Percentiles rank a stretch among this genome's conserved stretches.
Evolutionary conservation across 495 filamentous ascomycete genomes (phyloP).

Genomic region (Lasiosphaeris hirsuta): DNA sequence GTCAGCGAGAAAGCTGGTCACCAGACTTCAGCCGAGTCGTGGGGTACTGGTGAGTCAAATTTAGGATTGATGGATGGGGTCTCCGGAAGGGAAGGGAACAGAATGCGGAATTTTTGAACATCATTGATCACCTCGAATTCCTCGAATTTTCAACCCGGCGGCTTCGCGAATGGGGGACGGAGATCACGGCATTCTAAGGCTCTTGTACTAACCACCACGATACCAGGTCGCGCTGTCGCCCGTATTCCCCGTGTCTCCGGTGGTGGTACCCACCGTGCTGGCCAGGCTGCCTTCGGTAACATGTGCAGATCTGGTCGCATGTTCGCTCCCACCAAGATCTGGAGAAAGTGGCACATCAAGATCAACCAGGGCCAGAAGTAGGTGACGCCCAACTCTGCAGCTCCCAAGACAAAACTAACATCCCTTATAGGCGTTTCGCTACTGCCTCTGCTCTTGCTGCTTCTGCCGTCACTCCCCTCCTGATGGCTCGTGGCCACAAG

Average conservation of each 20-base stretch:
- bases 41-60: conserved; percentile 91
- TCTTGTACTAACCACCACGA: conserved; percentile 6
- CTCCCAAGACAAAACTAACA: background rate
- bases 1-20: conserved; percentile 99
- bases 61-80: conserved; percentile 8
- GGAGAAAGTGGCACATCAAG: conserved; percentile 99
- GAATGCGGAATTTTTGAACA: background rate
- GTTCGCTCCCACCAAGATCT: conserved; percentile 99
- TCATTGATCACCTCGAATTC: background rate
- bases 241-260: conserved; percentile 99
- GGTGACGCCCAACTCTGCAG: conserved; percentile 25
- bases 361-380: conserved; percentile 96
- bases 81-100: background rate
- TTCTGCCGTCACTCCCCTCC: conserved; percentile 87
- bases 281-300: conserved; percentile 99
- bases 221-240: conserved; percentile 90
- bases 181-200: background rate
- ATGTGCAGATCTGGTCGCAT: conserved; percentile 99
- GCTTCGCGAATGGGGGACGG: background rate
- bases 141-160: background rate
- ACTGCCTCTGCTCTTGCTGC: conserved; percentile 95
- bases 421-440: conserved; percentile 74
- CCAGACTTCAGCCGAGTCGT: conserved; percentile 98
- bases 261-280: conserved; percentile 99
- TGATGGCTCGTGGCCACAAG: conserved; percentile 95